Conservation (phyloP, 2,329 filamentous ascomycete genomes). For the Colletotrichum chlorophyti region DNA sequence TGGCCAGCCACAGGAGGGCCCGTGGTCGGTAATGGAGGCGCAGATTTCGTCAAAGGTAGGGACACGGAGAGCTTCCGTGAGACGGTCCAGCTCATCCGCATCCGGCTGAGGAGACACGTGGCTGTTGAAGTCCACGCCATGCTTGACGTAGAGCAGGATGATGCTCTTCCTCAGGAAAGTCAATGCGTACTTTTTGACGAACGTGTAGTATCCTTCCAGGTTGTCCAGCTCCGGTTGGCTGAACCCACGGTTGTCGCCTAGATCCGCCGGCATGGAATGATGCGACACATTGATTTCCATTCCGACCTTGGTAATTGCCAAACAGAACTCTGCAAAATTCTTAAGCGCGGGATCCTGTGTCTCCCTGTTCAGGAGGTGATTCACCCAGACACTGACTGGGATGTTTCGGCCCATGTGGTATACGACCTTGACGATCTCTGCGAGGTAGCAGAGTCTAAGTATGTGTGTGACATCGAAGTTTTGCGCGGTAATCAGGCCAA, state of each 20-base stretch:
- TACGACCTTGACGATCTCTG: constrained; percentile 86
- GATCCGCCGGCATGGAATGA: constrained; percentile 35
- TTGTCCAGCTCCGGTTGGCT: constrained; percentile 61
- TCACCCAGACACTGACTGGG: constrained; percentile 55
- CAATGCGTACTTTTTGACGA: constrained; percentile 84
- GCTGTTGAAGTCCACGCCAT: constrained; percentile 85
- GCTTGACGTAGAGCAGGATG: constrained; percentile 85
- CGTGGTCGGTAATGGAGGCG: constrained; percentile 57
- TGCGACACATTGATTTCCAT: constrained; percentile 47
- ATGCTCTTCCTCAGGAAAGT: constrained; percentile 85
- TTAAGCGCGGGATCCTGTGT: constrained; percentile 54
- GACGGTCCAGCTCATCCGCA: constrained; percentile 80
- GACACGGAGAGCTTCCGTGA: constrained; percentile 77
- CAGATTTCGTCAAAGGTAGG: constrained; percentile 84
- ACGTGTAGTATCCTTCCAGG: constrained; percentile 61
- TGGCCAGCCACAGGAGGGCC: constrained; percentile 56
- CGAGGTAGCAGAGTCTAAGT: constrained; percentile 85
- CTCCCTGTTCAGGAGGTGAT: constrained; percentile 49
- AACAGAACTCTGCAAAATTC: constrained; percentile 63
- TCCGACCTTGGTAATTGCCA: constrained; percentile 52
- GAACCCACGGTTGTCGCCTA: constrained; percentile 54
- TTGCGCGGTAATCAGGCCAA: constrained; percentile 72
- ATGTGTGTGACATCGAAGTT: constrained; percentile 79
- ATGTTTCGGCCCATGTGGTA: constrained; percentile 64
- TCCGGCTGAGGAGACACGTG: constrained; percentile 68